Evolutionary conservation across 169 alveolate genomes (phyloP).

Genomic region (Cryptosporidium felis): DNA sequence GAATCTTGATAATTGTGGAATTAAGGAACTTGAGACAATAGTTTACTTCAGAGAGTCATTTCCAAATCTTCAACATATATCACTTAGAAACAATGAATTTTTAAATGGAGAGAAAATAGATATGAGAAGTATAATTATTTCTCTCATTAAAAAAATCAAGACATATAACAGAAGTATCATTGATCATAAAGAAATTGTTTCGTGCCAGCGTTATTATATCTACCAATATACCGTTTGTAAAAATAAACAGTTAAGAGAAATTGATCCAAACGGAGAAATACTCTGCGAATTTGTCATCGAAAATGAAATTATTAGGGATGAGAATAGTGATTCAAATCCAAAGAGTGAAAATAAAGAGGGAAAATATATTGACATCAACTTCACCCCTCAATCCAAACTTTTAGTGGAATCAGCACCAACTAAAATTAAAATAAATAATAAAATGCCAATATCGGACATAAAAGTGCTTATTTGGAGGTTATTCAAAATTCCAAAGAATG

Average conservation of each 20-base stretch:
- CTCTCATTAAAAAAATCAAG: constrained; percentile 20
- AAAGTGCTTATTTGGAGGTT: constrained; percentile 23
- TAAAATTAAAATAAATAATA: constrained; percentile 15
- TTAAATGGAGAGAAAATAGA: background rate
- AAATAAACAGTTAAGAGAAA: background rate
- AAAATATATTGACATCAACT: constrained; percentile 15
- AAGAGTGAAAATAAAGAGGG: background rate
- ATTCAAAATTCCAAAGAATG: constrained; percentile 24
- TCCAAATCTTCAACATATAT: constrained; percentile 41
- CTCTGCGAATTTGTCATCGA: background rate
- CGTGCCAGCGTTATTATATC: constrained; percentile 58
- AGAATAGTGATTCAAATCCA: background rate
- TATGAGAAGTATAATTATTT: constrained; percentile 33
- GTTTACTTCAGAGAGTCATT: constrained; percentile 8
- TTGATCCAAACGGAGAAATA: constrained; percentile 47
- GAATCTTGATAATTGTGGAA: constrained; percentile 19
- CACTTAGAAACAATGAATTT: constrained; percentile 1
- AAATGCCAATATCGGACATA: constrained; percentile 22
- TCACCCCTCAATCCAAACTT: constrained; percentile 15
- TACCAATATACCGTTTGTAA: constrained; percentile 11
- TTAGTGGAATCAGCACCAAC: background rate
- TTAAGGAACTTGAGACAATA: constrained; percentile 5
- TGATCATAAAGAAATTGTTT: constrained; percentile 9
- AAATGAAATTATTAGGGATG: background rate
- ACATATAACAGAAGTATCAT: constrained; percentile 37